Evolutionary conservation across 1,139 yeast species (phyloP), one percentile per base, ranked within the genome.

Genomic region (Geotrichum aggregatum): DNA sequence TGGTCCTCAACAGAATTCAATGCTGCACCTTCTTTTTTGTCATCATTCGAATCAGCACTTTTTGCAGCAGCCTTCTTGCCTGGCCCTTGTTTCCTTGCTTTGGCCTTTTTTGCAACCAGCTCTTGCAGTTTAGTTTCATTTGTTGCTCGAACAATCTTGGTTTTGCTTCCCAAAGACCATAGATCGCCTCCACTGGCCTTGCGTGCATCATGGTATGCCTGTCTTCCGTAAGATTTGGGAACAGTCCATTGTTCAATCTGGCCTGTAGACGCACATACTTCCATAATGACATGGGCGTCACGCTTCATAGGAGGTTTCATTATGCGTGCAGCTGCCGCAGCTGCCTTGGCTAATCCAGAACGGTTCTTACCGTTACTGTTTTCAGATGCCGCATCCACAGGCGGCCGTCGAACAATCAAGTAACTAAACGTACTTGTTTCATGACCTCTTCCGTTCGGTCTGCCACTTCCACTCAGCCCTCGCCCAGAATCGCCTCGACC

Each of bases 131-230:
- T 49, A 2, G 19, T 45, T 19, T 34, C 34, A 22, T 50, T 48
- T 3, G 50, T 4, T 5, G 14, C 26, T n/a, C 50, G 30, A 3
- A 31, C 22, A 11, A 53, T 58, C 44, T 76, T 80, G 7, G 83
- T 76, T 70, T 91, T 91, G 44, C 84, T 85, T 26, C 81, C 92
- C 51, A 87, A 72, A 0, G 85, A 84, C 98, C 98, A 92, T 52
- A 84, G 70, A 65, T 92, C 99, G n/a, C 97, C 96, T 63, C 82
- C 79, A 36, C 70, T 71, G 0, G 87, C 80, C 66, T 92, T 91
- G 55, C 98, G 76, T 0, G 96, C 96, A 71, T 92, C 98, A 61
- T 87, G 95, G 63, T 88, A 92, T 1, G 75, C 80, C 59, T 82
- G 85, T 60, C 82, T 81, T 11, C 87, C 87, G 54, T 80, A 76